Percentiles rank a stretch among this genome's conserved stretches.
Conservation (phyloP, 2,329 filamentous ascomycete species). For the Trichoderma sp. region DNA sequence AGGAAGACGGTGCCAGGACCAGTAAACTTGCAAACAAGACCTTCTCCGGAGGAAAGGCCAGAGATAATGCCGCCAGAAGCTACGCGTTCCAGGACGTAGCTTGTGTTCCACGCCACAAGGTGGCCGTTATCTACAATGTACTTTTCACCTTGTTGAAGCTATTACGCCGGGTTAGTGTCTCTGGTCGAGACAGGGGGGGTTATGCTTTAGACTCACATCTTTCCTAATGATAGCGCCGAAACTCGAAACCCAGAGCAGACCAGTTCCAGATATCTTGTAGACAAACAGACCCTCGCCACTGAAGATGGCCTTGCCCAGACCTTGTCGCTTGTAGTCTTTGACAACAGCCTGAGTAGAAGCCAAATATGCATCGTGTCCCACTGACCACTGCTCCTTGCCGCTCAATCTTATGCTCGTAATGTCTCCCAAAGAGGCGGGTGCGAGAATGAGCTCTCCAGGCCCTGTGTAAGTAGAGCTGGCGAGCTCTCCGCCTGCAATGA, state of each 20-base stretch:
- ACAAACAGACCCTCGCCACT: slow-evolving; percentile 89
- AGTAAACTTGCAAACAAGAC: slow-evolving; percentile 90
- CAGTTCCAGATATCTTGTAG: slow-evolving; percentile 78
- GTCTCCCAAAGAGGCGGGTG: slow-evolving; percentile 77
- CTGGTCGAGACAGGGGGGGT: not conserved
- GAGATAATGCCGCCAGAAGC: slow-evolving; percentile 91
- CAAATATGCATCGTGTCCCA: slow-evolving; percentile 83
- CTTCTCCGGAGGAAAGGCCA: slow-evolving; percentile 76
- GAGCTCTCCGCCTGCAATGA: slow-evolving; percentile 80
- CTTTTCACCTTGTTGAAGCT: slow-evolving; percentile 67
- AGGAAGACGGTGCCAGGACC: slow-evolving; percentile 89
- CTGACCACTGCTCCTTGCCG: slow-evolving; percentile 74
- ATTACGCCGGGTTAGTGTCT: not conserved
- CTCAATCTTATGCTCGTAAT: slow-evolving; percentile 74
- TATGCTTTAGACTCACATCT: slow-evolving; percentile 61
- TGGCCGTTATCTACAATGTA: slow-evolving; percentile 94
- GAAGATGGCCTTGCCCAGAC: slow-evolving; percentile 87
- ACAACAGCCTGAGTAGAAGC: slow-evolving; percentile 80
- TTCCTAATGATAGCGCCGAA: slow-evolving; percentile 95
- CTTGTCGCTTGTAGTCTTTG: slow-evolving; percentile 86
- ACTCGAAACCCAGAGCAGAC: slow-evolving; percentile 84
- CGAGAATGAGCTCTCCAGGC: slow-evolving; percentile 84
- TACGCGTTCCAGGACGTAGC: slow-evolving; percentile 86
- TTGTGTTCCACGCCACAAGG: slow-evolving; percentile 93
- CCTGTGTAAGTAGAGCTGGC: slow-evolving; percentile 77